A percentile compares a stretch with the other conserved stretches of the same genome.
Conservation (phyloP, 768 basidiomycete genomes). For the Daedaleopsis nitida region DNA sequence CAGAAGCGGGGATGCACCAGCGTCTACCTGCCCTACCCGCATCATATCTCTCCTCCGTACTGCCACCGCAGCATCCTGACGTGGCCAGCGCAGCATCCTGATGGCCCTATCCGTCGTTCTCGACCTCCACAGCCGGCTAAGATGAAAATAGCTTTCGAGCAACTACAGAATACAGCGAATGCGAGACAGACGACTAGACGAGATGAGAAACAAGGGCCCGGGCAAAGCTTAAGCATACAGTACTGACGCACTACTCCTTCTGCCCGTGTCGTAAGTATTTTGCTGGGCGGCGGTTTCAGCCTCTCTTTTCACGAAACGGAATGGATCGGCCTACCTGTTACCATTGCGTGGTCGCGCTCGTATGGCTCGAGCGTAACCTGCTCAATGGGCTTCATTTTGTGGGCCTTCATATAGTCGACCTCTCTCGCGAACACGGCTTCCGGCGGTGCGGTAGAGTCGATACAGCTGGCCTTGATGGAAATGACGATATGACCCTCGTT, state of each 20-base stretch:
- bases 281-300: constrained; percentile 31
- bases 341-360: constrained; percentile 90
- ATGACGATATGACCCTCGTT: constrained; percentile 91
- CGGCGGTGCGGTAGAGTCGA: constrained; percentile 93
- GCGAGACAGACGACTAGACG: constrained; percentile 16
- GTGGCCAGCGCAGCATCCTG: constrained; percentile 10
- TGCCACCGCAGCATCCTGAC: constrained; percentile 24
- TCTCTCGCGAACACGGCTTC: constrained; percentile 89
- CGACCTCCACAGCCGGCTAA: too few relatives aligned
- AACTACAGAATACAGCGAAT: constrained; percentile 23
- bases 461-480: constrained; percentile 98
- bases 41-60: constrained; percentile 8
- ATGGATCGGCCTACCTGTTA: constrained; percentile 56
- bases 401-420: constrained; percentile 75
- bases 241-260: constrained; percentile 24
- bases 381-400: constrained; percentile 90
- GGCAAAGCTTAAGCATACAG: neutral
- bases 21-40: constrained; percentile 10
- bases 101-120: neutral
- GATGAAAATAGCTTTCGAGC: constrained; percentile 14
- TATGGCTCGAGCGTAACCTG: constrained; percentile 96
- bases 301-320: neutral
- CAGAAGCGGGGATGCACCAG: constrained; percentile 8
- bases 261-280: constrained; percentile 47
- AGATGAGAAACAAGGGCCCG: constrained; percentile 19